Percentiles rank a stretch among this genome's conserved stretches.
Conservation (phyloP, 805 yeast species). For the Starmerella potacharoeniae region DNA sequence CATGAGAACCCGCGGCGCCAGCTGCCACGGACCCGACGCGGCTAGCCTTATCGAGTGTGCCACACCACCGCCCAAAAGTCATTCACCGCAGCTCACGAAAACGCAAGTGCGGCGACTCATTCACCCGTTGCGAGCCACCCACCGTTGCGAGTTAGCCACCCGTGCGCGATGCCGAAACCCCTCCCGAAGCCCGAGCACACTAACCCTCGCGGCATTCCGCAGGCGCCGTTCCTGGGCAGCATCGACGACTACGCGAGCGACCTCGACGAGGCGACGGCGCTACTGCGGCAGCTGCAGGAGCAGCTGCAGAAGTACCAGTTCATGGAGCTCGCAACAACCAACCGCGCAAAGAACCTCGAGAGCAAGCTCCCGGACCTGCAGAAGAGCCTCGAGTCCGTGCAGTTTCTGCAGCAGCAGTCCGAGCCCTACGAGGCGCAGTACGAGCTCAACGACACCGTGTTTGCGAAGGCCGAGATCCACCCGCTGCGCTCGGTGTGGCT, state of each 20-base stretch:
- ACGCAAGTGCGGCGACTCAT: background rate
- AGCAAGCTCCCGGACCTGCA: constrained; percentile 83
- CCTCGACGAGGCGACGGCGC: constrained; percentile 56
- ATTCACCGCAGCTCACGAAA: background rate
- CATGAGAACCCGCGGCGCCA: constrained; percentile 4
- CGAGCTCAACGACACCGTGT: constrained; percentile 87
- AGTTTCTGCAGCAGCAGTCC: constrained; percentile 41
- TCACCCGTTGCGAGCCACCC: no score
- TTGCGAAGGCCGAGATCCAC: constrained; percentile 66
- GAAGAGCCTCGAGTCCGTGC: constrained; percentile 67
- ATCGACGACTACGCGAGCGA: constrained; percentile 64
- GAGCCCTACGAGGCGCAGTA: constrained; percentile 61
- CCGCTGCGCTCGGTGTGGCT: constrained; percentile 58
- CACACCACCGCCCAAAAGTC: no score
- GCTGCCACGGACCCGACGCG: background rate
- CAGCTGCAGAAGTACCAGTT: constrained; percentile 47
- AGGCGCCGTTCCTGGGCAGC: constrained; percentile 83
- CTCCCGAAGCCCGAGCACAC: constrained; percentile 26
- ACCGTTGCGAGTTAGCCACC: no score
- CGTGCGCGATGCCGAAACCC: constrained; percentile 15
- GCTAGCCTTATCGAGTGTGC: background rate
- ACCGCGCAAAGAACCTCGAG: constrained; percentile 37
- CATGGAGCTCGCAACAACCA: constrained; percentile 32
- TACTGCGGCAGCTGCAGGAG: constrained; percentile 70
- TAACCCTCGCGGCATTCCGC: constrained; percentile 93